Conservation (phyloP, 208 protist genomes). For the Crithidia bombi region DNA sequence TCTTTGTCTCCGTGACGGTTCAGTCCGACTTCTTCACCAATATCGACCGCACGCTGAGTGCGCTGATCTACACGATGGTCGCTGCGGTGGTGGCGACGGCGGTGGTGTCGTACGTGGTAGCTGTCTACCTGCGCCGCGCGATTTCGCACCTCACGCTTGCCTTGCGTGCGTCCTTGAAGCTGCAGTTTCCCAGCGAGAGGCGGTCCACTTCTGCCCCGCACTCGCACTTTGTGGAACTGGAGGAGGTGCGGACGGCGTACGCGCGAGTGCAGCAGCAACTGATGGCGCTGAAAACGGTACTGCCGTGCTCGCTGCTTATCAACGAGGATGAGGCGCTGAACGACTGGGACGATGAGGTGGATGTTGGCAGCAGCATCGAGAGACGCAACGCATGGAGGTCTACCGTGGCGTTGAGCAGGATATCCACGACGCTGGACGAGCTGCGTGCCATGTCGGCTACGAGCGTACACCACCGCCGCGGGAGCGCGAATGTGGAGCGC, state of each 20-base stretch:
- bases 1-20: slow-evolving; percentile 30
- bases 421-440: too few relatives aligned
- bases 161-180: slow-evolving; percentile 22
- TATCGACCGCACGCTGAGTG: slow-evolving; percentile 15
- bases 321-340: not conserved
- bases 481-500: not conserved
- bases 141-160: slow-evolving; percentile 22
- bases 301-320: slow-evolving; percentile 29
- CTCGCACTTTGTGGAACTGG: slow-evolving; percentile 24
- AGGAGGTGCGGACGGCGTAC: slow-evolving; percentile 23
- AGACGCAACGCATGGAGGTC: not conserved
- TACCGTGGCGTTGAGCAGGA: too few relatives aligned
- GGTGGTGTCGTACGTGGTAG: slow-evolving; percentile 12
- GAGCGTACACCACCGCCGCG: too few relatives aligned
- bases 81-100: slow-evolving; percentile 1
- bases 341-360: slow-evolving; percentile 4
- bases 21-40: slow-evolving; percentile 26
- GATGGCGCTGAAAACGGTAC: slow-evolving; percentile 25
- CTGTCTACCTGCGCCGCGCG: slow-evolving; percentile 18
- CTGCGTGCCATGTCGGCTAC: too few relatives aligned
- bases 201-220: not conserved
- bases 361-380: not conserved
- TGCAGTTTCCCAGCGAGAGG: slow-evolving; percentile 20
- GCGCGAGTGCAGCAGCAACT: slow-evolving; percentile 31
- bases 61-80: slow-evolving; percentile 18